Evolutionary conservation across 352 stramenopile genomes (phyloP).

Genomic region (Pythium phragmitis): DNA sequence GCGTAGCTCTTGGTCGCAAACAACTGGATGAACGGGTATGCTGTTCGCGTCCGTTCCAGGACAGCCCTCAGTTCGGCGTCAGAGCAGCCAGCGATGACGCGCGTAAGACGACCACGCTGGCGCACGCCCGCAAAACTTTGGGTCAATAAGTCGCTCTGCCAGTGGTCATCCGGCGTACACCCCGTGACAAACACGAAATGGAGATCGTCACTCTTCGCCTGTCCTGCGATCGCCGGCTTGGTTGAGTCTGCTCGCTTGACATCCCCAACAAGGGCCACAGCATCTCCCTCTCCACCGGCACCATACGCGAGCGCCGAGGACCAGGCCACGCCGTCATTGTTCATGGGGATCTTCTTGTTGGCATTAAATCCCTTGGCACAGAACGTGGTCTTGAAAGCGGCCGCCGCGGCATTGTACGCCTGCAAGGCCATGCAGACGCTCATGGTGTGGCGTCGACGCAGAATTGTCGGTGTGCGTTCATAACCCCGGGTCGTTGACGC

Average conservation of each 20-base stretch:
- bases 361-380: constrained; percentile 71
- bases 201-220: constrained; percentile 53
- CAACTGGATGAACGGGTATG: constrained; percentile 46
- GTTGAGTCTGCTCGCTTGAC: constrained; percentile 2
- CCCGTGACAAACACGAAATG: constrained; percentile 80
- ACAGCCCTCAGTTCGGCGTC: constrained; percentile 42
- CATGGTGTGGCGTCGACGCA: constrained; percentile 73
- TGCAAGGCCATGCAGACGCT: constrained; percentile 64
- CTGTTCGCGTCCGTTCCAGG: constrained; percentile 27
- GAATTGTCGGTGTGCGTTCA: constrained; percentile 73
- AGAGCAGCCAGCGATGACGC: constrained; percentile 65
- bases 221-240: constrained; percentile 19
- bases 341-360: constrained; percentile 68
- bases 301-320: constrained; percentile 47
- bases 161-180: constrained; percentile 62
- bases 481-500: constrained; percentile 73
- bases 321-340: constrained; percentile 41
- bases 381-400: constrained; percentile 45
- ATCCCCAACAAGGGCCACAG: constrained; percentile 6
- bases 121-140: constrained; percentile 59
- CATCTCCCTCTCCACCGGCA: constrained; percentile 10
- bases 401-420: constrained; percentile 70
- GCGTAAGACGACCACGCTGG: constrained; percentile 63
- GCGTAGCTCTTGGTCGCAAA: constrained; percentile 61
- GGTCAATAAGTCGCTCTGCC: constrained; percentile 70